Base-by-base conservation (phyloP, 495 filamentous ascomycete genomes). In the Arthonia radiata region DNA sequence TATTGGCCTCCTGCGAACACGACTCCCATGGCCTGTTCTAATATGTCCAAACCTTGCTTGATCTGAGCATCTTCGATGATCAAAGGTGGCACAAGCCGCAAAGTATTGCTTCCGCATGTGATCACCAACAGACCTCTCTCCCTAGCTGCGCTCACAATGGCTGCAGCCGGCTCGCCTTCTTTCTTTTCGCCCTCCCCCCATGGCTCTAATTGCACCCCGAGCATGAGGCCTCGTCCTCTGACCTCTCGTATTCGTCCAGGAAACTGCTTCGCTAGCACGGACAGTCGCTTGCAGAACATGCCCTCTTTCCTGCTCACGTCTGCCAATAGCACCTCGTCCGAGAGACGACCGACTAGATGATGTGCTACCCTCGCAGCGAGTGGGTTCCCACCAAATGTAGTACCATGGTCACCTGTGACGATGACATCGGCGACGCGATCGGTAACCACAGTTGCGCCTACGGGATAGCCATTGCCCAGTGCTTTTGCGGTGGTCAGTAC, bases 351-450 rank as follows among this genome's bases (percentile, higher is more conserved):
- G 31, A 97, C 61, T 26, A 91, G 67, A 43, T 83, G 64, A 41
- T 89, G 71, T 3, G 78, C 89, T 2, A 94, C 45, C 21, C 82
- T 59, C 39, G 71, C 75, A 1, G 65, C 86, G 9, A 97, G 56
- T 11, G 86, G 89, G 51, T 94, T 97, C 2, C 86, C 86, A 12
- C 86, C 86, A 38, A 91, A 97, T 8, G 86, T 97, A 2, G 86
- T 97, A 13, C 86, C 86, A 46, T 97, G 86, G 41, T 97, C 86
- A 25, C 86, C 86, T 4, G 75, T 66, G 39, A 75, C 70, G 43
- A 97, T 89, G 44, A 72, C 70, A n/a, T 70, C 57, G 5, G 63
- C 70, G 0, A 97, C 80, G 16, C 54, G 52, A 23, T 67, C 63
- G 31, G 61, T 77, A 13, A 92, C 75, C 30, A 97, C 68, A 5